phyloP scores from a whole-genome alignment of 176 grass and related monocot genomes.

The Hsuehochloa calcarea region DNA sequence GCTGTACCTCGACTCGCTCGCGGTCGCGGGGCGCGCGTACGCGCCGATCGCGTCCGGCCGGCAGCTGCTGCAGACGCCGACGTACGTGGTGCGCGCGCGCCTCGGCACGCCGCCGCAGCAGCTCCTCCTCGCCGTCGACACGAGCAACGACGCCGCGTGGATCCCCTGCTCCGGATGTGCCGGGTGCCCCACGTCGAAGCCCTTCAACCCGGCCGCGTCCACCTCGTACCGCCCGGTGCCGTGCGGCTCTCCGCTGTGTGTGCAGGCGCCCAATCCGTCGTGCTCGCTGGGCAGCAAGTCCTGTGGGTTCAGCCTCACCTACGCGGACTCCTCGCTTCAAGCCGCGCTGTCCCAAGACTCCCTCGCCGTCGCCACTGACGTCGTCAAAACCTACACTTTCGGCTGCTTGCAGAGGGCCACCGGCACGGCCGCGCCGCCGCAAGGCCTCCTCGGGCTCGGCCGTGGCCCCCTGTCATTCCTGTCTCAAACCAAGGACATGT shows the following conservation, averaged over 20 bases:
- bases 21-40: constrained; percentile 38
- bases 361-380: constrained; percentile 63
- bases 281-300: constrained; percentile 34
- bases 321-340: constrained; percentile 58
- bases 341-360: constrained; percentile 63
- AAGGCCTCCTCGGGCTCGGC: constrained; percentile 84
- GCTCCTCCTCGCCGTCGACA: constrained; percentile 82
- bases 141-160: constrained; percentile 81
- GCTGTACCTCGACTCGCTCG: constrained; percentile 60
- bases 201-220: constrained; percentile 48
- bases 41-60: constrained; percentile 74
- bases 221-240: constrained; percentile 44
- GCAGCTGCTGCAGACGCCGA: constrained; percentile 77
- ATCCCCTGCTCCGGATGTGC: constrained; percentile 68
- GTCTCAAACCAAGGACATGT: constrained; percentile 69
- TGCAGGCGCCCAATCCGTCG: constrained; percentile 47
- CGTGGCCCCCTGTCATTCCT: constrained; percentile 76
- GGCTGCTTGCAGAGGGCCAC: constrained; percentile 65
- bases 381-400: constrained; percentile 68
- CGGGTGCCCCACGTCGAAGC: constrained; percentile 47
- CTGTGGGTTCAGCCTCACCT: constrained; percentile 74
- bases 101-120: constrained; percentile 70
- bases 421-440: constrained; percentile 71
- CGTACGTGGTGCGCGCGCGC: constrained; percentile 74
- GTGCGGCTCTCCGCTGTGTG: constrained; percentile 60